Conservation (phyloP, 176 grass and related monocot genomes). For the Eleusine coracana region DNA sequence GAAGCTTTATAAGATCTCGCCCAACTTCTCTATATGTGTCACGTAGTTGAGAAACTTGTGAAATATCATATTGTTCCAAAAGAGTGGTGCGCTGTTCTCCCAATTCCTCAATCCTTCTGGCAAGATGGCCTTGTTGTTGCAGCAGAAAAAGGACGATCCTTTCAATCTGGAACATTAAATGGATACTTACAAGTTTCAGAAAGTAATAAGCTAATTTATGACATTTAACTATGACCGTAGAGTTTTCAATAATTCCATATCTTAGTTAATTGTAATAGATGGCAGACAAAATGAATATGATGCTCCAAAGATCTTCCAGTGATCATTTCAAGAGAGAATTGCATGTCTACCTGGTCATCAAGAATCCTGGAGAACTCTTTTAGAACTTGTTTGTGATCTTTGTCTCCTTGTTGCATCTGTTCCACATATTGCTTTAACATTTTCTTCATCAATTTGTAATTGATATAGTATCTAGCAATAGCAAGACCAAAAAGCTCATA, state of each 20-base stretch:
- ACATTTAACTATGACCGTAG: not conserved
- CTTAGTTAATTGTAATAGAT: not conserved
- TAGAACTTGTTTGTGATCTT: conserved; percentile 73
- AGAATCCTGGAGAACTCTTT: conserved; percentile 96
- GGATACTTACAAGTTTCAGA: conserved; percentile 5
- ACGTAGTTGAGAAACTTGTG: conserved; percentile 53
- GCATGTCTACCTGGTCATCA: conserved; percentile 78
- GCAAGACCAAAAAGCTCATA: conserved; percentile 26
- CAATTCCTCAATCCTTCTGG: conserved; percentile 75
- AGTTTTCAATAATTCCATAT: not conserved
- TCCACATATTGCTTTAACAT: conserved; percentile 77
- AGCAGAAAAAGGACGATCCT: conserved; percentile 90
- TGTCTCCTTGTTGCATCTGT: conserved; percentile 69
- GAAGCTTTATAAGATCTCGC: conserved; percentile 86
- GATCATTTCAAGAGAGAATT: conserved; percentile 29
- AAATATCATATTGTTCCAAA: conserved; percentile 64
- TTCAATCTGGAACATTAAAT: conserved; percentile 72
- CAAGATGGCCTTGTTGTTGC: conserved; percentile 90
- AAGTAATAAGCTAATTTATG: not conserved
- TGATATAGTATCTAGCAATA: conserved; percentile 84
- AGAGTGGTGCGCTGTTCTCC: conserved; percentile 57
- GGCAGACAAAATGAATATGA: not conserved
- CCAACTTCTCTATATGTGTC: conserved; percentile 74
- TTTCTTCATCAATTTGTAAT: conserved; percentile 99
- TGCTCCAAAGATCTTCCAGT: not conserved